Percentiles rank a stretch among this genome's conserved stretches.
Conservation (phyloP, 164 flowering plant species). For the Nymphaea thermarum region DNA sequence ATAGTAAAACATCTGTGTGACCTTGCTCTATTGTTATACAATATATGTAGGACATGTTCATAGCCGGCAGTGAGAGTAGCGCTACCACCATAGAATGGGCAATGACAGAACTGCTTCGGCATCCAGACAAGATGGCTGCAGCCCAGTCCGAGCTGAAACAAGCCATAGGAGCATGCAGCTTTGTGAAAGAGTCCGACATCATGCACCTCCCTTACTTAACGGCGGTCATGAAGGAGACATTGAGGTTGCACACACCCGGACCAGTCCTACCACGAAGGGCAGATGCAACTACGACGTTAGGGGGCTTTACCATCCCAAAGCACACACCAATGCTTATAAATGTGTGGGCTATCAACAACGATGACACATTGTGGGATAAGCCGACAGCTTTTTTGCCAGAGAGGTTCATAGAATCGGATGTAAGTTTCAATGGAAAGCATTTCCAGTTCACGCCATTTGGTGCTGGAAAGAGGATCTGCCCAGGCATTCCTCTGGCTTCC, state of each 20-base stretch:
- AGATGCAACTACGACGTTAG: background rate
- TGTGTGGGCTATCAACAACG: slow-evolving; percentile 5
- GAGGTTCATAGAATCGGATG: slow-evolving; percentile 2
- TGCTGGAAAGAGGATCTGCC: too few relatives aligned
- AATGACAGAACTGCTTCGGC: slow-evolving; percentile 46
- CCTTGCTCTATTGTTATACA: background rate
- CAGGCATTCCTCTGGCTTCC: too few relatives aligned
- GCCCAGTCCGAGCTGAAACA: slow-evolving; percentile 28
- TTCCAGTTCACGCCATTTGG: background rate
- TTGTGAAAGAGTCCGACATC: slow-evolving; percentile 9
- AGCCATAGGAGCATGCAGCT: slow-evolving; percentile 22
- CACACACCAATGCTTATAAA: slow-evolving; percentile 3
- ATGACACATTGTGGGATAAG: background rate
- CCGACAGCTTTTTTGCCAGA: slow-evolving; percentile 1
- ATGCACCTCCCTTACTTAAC: background rate
- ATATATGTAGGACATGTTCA: slow-evolving; percentile 15
- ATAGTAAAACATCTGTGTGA: background rate
- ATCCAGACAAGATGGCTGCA: slow-evolving; percentile 24
- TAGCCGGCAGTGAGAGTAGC: slow-evolving; percentile 49
- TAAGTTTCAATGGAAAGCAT: slow-evolving; percentile 2
- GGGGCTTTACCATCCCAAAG: slow-evolving; percentile 3
- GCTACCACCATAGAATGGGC: slow-evolving; percentile 61
- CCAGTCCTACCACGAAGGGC: too few relatives aligned
- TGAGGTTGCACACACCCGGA: slow-evolving; percentile 5
- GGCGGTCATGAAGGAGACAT: slow-evolving; percentile 4